Base-by-base conservation (phyloP, 305 asterid species). In the Fraxinus platypoda region DNA sequence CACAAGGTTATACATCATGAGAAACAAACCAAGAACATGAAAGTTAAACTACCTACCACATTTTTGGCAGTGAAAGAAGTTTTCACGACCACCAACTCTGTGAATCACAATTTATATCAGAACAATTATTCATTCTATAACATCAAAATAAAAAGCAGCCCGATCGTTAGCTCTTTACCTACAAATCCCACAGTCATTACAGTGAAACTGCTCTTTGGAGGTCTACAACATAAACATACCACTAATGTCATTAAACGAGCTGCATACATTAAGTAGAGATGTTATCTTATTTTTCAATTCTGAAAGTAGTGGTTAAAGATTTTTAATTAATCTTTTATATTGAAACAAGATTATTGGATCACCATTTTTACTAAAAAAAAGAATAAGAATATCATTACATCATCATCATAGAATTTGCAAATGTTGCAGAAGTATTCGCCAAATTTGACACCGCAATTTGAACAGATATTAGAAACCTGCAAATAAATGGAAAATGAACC, bases 161-260 rank as follows among this genome's bases (percentile, higher is more conserved):
- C 71, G 64, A 81, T 68, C 33, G 74, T 72, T 76, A 76, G 59
- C 79, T 66, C 31, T 84, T 85, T 87, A 95, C 99, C 99, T 91
- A 89, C 99, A 95, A 84, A 95, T 95, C 81, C 99, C 97, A 75
- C 99, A 95, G 57, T 93, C 98, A 87, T 80, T 85, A 82, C 99
- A 95, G 80, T 95, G 99, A 82, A 92, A 95, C 89, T 94, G 98
- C 59, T 84, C 52, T 89, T 92, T 95, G 23, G 78, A 64, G 80
- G 85, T 86, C 99, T 93, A 91, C 73, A 82, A 86, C 82, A 80
- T 77, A 80, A 88, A 81, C 66, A 83, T 79, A 80, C 71, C 76
- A 77, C 49, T 83, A 77, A 54, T 33, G 59, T 79, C 77, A 83
- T 83, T 35, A 84, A 68, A 38, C 41, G 33, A 81, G 41, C 38